These are phyloP conservation scores for Thalassiosira delicatula DNA, from an alignment of 352 stramenopile genomes.

Conservation along the genomic window DNA sequence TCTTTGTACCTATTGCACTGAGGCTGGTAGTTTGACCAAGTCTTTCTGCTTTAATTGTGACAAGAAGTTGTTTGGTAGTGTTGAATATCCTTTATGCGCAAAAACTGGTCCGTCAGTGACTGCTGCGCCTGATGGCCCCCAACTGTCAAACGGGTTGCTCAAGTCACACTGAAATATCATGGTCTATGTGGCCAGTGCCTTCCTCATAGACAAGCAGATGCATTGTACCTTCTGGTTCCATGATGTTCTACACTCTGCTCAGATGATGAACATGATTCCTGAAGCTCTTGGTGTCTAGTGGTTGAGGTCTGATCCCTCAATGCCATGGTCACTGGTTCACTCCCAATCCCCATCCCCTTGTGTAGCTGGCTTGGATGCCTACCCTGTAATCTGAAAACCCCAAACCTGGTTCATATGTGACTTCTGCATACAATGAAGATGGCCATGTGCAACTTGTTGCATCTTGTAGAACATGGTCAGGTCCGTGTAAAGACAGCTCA, in stretches of 20 bases:
- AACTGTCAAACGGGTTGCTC: conserved; percentile 39
- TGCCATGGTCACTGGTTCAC: too few species aligned
- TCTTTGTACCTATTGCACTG: conserved; percentile 9
- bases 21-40: conserved; percentile 19
- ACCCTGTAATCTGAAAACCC: too few species aligned
- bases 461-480: too few species aligned
- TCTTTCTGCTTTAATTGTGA: conserved; percentile 32
- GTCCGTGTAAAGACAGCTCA: too few species aligned
- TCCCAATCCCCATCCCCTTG: too few species aligned
- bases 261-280: conserved; percentile 35
- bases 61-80: conserved; percentile 19
- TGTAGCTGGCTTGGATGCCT: too few species aligned
- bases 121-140: conserved; percentile 16
- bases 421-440: too few species aligned
- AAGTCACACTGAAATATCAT: conserved; percentile 35
- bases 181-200: conserved; percentile 24
- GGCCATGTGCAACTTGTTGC: too few species aligned
- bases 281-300: too few species aligned
- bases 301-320: too few species aligned
- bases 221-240: conserved; percentile 29
- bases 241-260: conserved; percentile 7
- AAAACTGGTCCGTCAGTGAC: conserved; percentile 13
- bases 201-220: conserved; percentile 38
- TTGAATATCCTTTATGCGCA: background rate
- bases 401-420: too few species aligned